These are phyloP conservation scores for Inonotus obliquus DNA, from an alignment of 1,284 basidiomycete genomes.

Conservation along the genomic window DNA sequence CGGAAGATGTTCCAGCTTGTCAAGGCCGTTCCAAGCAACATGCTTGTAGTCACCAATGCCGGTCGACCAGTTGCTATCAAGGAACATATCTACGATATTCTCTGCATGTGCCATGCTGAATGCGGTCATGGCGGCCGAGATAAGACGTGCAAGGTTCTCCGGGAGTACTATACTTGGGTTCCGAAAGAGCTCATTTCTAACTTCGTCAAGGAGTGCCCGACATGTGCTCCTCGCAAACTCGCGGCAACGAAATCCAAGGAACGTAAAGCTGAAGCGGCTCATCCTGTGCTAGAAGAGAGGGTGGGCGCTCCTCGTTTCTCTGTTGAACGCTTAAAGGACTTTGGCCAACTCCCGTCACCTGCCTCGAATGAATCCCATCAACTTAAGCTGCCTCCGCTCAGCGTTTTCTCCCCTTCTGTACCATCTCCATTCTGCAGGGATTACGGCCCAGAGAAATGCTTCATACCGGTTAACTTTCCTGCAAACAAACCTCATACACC, in stretches of 20 bases:
- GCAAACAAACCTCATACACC: too few species aligned
- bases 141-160: constrained; percentile 58
- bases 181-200: constrained; percentile 74
- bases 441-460: background rate
- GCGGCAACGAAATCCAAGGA: background rate
- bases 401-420: background rate
- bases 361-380: background rate
- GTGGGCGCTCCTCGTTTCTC: constrained; percentile 6
- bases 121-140: constrained; percentile 73
- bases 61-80: constrained; percentile 65
- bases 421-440: background rate
- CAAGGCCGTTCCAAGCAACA: constrained; percentile 26
- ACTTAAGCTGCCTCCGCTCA: background rate
- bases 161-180: constrained; percentile 70
- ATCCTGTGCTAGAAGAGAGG: constrained; percentile 25
- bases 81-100: constrained; percentile 71
- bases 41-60: constrained; percentile 55
- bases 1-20: constrained; percentile 69
- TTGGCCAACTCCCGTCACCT: background rate
- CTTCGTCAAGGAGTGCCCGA: constrained; percentile 73
- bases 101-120: constrained; percentile 64
- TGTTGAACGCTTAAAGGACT: constrained; percentile 9
- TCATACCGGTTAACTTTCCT: background rate
- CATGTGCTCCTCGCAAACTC: constrained; percentile 42
- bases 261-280: constrained; percentile 17